Base-by-base conservation (phyloP, 768 basidiomycete genomes). In the Leccinellum luteum region DNA sequence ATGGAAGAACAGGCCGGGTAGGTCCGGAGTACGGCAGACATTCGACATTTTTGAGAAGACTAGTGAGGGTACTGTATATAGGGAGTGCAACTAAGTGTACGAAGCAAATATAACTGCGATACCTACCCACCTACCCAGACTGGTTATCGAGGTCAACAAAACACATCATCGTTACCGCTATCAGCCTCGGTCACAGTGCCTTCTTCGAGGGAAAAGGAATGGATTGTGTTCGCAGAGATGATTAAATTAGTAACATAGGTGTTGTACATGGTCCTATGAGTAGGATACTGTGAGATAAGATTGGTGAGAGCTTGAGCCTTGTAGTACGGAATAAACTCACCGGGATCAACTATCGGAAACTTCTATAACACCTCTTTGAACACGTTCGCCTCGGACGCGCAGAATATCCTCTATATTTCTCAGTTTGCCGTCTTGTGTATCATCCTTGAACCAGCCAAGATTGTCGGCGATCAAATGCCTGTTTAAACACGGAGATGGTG, bases 401-500 rank as follows among this genome's bases (percentile, higher is more conserved):
- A 97, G 73, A 14, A 98, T 72, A 57, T 94, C 90, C 70, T 98
- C 96, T 4, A 98, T 76, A 1, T 90, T 97, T 55, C 78, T 81
- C 25, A 89, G 72, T 58, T 83, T 85, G 6, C 90, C 91, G 5
- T 84, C 84, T 59, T 85, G 74, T 6, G 89, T 93, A 58, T 76
- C 81, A 28, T 94, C 91, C 65, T 91, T 86, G 76, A 96, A 96
- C 94, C 94, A 96, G 1, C 89, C 90, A 13, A 96, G 74, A 65
- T 96, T 87, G 67, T 96, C 94, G 4, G 94, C 94, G 62, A 94
- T 92, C 10, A 94, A 75, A 71, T 92, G 90, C 30, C 90, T 92
- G 59, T 23, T 56, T 23, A 15, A 13, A 25, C 23, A 14, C 2
- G 6, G 7, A 10, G 10, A 44, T 6, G 7, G 28, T 54, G 32